Evolutionary conservation across 805 yeast genomes (phyloP).

Genomic region (Candida cerambycidarum): DNA sequence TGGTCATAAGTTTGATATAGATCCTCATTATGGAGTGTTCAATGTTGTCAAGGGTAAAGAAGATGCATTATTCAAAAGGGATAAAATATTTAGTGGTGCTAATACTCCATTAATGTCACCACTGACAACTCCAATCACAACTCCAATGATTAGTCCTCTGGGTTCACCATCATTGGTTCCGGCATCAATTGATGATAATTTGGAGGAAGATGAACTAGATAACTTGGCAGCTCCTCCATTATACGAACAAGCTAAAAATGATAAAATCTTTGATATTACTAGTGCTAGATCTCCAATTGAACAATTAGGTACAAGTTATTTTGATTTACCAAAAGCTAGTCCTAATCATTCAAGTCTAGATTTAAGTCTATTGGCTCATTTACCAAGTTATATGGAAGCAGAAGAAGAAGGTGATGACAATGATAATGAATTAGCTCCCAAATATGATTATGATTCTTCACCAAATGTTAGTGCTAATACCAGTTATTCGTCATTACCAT

Average conservation of each 20-base stretch:
- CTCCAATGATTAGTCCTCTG: conserved; percentile 5
- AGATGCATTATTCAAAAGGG: conserved; percentile 32
- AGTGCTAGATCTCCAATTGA: conserved; percentile 37
- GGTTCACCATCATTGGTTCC: conserved; percentile 6
- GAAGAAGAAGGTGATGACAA: conserved; percentile 35
- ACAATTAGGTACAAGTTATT: conserved; percentile 33
- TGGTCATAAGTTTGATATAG: conserved; percentile 35
- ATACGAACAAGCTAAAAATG: conserved; percentile 39
- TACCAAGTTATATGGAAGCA: conserved; percentile 43
- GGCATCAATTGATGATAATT: conserved; percentile 12
- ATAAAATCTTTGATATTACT: conserved; percentile 36
- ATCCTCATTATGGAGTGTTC: conserved; percentile 26
- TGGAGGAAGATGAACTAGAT: conserved; percentile 24
- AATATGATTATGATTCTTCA: conserved; percentile 13
- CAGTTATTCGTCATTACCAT: conserved; percentile 5
- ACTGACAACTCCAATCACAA: conserved; percentile 3
- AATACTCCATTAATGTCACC: conserved; percentile 11
- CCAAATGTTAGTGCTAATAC: neutral
- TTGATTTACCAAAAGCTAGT: conserved; percentile 26
- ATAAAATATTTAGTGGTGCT: conserved; percentile 12
- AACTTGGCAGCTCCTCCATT: conserved; percentile 43
- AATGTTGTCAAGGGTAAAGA: conserved; percentile 20
- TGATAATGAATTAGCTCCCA: conserved; percentile 23
- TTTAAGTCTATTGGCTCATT: conserved; percentile 24
- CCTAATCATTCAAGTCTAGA: conserved; percentile 18